phyloP scores from a whole-genome alignment of 2,329 filamentous ascomycete genomes.

The Paecilomyces niveus region DNA sequence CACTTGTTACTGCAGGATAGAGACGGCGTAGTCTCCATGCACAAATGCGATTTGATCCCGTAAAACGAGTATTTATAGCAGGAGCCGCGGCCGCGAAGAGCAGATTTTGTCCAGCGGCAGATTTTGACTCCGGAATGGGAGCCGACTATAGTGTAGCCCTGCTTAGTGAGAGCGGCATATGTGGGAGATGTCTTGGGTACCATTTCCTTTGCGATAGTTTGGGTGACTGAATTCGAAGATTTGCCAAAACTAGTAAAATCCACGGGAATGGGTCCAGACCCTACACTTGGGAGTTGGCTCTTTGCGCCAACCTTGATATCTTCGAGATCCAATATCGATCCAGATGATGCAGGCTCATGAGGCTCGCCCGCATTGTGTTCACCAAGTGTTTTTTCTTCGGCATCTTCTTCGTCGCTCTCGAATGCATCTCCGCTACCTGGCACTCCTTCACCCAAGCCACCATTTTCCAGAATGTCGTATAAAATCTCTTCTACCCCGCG shows the following conservation, averaged over 20 bases:
- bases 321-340: slow-evolving; percentile 68
- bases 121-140: slow-evolving; percentile 96
- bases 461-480: slow-evolving; percentile 47
- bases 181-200: slow-evolving; percentile 87
- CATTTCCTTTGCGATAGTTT: slow-evolving; percentile 69
- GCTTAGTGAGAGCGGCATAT: slow-evolving; percentile 82
- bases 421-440: slow-evolving; percentile 73
- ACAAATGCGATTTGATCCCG: slow-evolving; percentile 90
- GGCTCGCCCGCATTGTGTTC: slow-evolving; percentile 48
- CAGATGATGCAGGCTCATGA: slow-evolving; percentile 37
- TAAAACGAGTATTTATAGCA: slow-evolving; percentile 99
- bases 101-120: slow-evolving; percentile 97
- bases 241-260: slow-evolving; percentile 65
- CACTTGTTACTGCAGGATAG: slow-evolving; percentile 97
- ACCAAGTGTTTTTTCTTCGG: slow-evolving; percentile 49
- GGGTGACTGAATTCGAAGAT: slow-evolving; percentile 25
- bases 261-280: slow-evolving; percentile 54
- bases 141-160: slow-evolving; percentile 92
- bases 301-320: slow-evolving; percentile 55
- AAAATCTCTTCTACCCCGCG: slow-evolving; percentile 67
- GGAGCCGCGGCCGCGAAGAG: slow-evolving; percentile 81
- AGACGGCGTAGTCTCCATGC: slow-evolving; percentile 96
- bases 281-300: slow-evolving; percentile 11
- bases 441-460: slow-evolving; percentile 57
- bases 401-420: slow-evolving; percentile 74